phyloP scores from a whole-genome alignment of 2,329 filamentous ascomycete species.

The Fusarium coicis region DNA sequence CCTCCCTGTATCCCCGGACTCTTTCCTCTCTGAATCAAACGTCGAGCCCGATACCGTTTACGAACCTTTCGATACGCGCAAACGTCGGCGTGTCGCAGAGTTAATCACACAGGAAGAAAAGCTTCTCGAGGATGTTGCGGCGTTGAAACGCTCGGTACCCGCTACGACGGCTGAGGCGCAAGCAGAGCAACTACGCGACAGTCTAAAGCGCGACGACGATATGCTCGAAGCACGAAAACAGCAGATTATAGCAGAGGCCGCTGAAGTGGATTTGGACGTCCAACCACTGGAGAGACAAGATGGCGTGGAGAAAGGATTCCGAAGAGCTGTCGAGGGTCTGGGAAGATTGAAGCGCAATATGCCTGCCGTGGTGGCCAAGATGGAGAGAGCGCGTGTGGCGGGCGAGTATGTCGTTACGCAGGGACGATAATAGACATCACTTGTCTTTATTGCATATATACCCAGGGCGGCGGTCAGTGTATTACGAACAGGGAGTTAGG shows the following conservation, averaged over 20 bases:
- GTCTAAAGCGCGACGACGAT: constrained; percentile 60
- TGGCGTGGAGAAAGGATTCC: constrained; percentile 59
- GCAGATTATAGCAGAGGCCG: constrained; percentile 26
- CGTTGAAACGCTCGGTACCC: constrained; percentile 66
- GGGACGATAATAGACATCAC: constrained; percentile 39
- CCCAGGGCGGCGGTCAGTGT: constrained; percentile 17
- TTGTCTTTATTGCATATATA: constrained; percentile 26
- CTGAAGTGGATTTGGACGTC: constrained; percentile 44
- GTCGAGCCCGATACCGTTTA: constrained; percentile 52
- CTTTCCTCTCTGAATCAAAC: constrained; percentile 49
- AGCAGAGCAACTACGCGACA: constrained; percentile 53
- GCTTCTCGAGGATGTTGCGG: constrained; percentile 71
- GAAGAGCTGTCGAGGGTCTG: constrained; percentile 60
- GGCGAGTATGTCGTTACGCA: constrained; percentile 64
- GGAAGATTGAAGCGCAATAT: constrained; percentile 67
- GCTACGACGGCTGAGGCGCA: constrained; percentile 55
- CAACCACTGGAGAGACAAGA: constrained; percentile 55
- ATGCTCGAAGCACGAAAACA: constrained; percentile 49
- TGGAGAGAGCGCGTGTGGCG: constrained; percentile 71
- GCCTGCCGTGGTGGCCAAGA: constrained; percentile 70
- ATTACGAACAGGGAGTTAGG: constrained; percentile 20
- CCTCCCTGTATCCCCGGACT: constrained; percentile 57
- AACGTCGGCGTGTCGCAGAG: constrained; percentile 68
- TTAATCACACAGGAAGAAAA: constrained; percentile 72
- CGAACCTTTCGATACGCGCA: constrained; percentile 70